phyloP scores from a whole-genome alignment of 176 grass and related monocot species.

The Zoysia japonica region DNA sequence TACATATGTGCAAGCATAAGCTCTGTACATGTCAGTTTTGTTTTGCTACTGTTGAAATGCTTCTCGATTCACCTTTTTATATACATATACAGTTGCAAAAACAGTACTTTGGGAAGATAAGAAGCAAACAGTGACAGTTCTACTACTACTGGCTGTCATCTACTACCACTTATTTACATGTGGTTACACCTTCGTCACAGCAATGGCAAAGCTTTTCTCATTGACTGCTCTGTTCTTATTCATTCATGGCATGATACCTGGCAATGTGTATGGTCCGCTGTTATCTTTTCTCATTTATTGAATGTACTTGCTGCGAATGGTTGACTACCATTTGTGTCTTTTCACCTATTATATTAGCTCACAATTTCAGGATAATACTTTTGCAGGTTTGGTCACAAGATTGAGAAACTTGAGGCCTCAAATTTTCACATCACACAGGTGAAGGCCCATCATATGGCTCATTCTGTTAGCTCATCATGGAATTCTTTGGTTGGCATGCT shows the following conservation, averaged over 20 bases:
- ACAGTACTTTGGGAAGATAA: constrained; percentile 93
- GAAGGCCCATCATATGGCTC: constrained; percentile 59
- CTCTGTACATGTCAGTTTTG: background rate
- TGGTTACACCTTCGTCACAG: constrained; percentile 88
- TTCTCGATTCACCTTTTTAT: constrained; percentile 20
- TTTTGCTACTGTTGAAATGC: constrained; percentile 9
- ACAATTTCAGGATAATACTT: constrained; percentile 14
- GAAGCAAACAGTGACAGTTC: constrained; percentile 71
- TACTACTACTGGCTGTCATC: constrained; percentile 64
- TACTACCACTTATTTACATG: constrained; percentile 96
- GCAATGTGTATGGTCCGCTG: constrained; percentile 61
- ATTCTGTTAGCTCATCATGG: constrained; percentile 64
- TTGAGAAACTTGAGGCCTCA: constrained; percentile 90
- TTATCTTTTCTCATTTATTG: constrained; percentile 16
- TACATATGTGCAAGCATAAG: background rate
- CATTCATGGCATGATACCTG: constrained; percentile 80
- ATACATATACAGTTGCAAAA: constrained; percentile 69
- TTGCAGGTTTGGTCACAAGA: constrained; percentile 76
- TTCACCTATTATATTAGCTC: background rate
- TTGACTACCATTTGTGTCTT: constrained; percentile 1
- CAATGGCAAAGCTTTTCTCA: constrained; percentile 82
- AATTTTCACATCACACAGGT: constrained; percentile 74
- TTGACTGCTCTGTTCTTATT: constrained; percentile 79
- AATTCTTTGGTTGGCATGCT: constrained; percentile 71
- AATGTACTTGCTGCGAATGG: constrained; percentile 10